Conservation (phyloP, 805 yeast species). For the Yarrowia divulgata region DNA sequence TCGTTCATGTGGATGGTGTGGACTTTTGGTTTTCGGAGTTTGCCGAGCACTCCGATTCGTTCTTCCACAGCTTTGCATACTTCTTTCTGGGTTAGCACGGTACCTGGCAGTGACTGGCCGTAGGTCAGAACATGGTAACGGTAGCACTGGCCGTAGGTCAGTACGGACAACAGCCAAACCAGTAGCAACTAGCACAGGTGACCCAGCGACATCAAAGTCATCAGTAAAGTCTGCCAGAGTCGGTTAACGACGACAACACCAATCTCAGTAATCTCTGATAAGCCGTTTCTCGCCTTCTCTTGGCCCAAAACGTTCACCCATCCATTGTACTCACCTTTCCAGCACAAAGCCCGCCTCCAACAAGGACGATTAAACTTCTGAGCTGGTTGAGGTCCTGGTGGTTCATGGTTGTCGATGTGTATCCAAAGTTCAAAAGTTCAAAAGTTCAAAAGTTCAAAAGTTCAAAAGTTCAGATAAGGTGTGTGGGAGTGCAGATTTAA, state of each 20-base stretch:
- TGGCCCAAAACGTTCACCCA: too few relatives aligned
- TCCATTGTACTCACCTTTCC: constrained; percentile 53
- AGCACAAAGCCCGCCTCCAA: constrained; percentile 70
- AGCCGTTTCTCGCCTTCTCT: too few relatives aligned
- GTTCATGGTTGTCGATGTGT: constrained; percentile 2
- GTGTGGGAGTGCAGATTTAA: constrained; percentile 21
- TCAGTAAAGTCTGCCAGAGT: too few relatives aligned
- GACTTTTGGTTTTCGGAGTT: constrained; percentile 45
- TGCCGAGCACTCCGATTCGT: constrained; percentile 46
- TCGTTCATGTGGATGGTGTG: constrained; percentile 56
- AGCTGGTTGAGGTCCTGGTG: constrained; percentile 23
- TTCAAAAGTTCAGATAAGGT: constrained; percentile 27
- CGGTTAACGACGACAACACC: too few relatives aligned
- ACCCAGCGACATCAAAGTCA: too few relatives aligned
- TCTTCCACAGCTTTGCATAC: constrained; percentile 49
- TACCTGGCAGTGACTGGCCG: not conserved
- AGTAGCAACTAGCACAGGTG: too few relatives aligned
- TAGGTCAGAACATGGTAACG: not conserved
- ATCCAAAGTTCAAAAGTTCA: too few relatives aligned
- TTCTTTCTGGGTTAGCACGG: constrained; percentile 23
- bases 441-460: too few relatives aligned
- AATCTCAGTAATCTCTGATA: too few relatives aligned
- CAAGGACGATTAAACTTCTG: constrained; percentile 52
- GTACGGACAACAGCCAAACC: not conserved
- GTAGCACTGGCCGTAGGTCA: not conserved